Evolutionary conservation across 176 grass and related monocot species (phyloP), one percentile per base, ranked within the genome.

Genomic region (Oryza australiensis): DNA sequence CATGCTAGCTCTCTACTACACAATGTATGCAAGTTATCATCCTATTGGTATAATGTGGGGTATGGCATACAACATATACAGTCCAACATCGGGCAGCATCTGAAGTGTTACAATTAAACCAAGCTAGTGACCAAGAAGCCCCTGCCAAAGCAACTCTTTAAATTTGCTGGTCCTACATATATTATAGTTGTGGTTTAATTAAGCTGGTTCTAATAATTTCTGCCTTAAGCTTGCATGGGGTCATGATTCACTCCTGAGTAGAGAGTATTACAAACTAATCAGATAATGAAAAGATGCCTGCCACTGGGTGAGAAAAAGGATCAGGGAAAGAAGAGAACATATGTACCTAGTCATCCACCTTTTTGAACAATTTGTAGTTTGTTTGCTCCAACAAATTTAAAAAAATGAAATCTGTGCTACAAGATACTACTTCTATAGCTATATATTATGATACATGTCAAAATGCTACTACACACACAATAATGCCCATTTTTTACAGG

Each of bases 201-300:
- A 60, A 60, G 41, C 73, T 74, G 3, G 57, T 27, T 73, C 57
- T 3, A 49, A 62, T 3, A 26, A 55, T 45, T 55, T 11, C 9
- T 59, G 35, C 46, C 72, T 60, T 60, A 24, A 23, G 20, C 8
- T 77, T 72, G 77, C 83, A 86, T 70, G 88, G 29, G 59, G 81
- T 81, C 55, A 85, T 86, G 72, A 86, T 89, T 71, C 55, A 37
- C 43, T 66, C 22, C 55, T 32, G 27, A 45, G 87, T 78, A 86
- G 59, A 74, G 24, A 82, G 83, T 77, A 64, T 66, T 42, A 12
- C 87, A 86, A 72, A 82, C 73, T 73, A 86, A 89, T 77, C 48
- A 78, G 59, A 60, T 48, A 73, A 81, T 66, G 88, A 82, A 86
- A 89, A 86, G 67, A 77, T 89, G 83, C 88, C 78, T 82, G 88